Percentiles rank a stretch among this genome's conserved stretches.
phyloP scores from a whole-genome alignment of 2,329 filamentous ascomycete species.

The Phyllosticta citriasiana region DNA sequence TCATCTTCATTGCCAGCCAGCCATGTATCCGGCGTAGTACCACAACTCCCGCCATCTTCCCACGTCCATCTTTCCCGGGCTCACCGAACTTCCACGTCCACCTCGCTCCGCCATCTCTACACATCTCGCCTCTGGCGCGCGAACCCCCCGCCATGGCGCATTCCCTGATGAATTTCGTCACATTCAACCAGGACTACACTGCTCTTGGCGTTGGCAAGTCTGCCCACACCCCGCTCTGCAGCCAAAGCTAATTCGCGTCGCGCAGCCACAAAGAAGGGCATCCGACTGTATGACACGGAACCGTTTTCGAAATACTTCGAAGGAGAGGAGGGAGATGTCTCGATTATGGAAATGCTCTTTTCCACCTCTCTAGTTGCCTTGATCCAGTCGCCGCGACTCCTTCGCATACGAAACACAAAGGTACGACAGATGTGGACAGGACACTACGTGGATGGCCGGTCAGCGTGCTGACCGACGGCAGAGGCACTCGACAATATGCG shows the following conservation, averaged over 20 bases:
- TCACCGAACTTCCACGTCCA: background rate
- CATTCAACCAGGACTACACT: constrained; percentile 98
- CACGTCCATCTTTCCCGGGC: background rate
- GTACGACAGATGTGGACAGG: constrained; percentile 35
- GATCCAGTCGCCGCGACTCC: constrained; percentile 78
- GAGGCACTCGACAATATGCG: constrained; percentile 82
- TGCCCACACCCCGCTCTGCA: background rate
- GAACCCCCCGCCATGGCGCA: constrained; percentile 47
- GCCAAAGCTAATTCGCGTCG: constrained; percentile 11
- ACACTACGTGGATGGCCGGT: constrained; percentile 8
- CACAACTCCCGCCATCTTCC: background rate
- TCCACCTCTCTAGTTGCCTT: constrained; percentile 93
- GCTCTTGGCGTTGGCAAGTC: constrained; percentile 82
- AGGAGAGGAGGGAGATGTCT: constrained; percentile 88
- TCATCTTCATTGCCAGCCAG: background rate
- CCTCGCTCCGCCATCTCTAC: background rate
- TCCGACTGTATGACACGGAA: constrained; percentile 93
- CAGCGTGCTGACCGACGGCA: constrained; percentile 21
- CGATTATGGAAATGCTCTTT: constrained; percentile 97
- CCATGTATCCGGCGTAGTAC: constrained; percentile 6
- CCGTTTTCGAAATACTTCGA: constrained; percentile 93
- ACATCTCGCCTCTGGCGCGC: background rate
- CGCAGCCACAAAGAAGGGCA: constrained; percentile 79
- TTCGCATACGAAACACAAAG: constrained; percentile 97
- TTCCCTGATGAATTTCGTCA: constrained; percentile 78